Conservation (phyloP, 306 rosid genomes). For the Quercus rubra region DNA sequence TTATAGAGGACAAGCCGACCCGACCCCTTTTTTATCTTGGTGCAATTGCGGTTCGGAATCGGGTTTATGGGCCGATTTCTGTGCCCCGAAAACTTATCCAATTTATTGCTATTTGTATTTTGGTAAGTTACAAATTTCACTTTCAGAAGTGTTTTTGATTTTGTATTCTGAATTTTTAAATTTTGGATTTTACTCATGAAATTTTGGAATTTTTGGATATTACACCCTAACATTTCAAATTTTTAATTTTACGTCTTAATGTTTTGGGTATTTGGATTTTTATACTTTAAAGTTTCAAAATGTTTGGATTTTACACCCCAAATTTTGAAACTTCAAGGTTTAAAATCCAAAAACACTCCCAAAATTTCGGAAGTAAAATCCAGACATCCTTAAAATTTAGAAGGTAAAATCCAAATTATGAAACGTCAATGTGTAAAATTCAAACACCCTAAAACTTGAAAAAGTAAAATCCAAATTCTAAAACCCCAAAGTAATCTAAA, state of each 20-base stretch:
- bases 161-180: rapidly evolving
- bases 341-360: too few relatives aligned
- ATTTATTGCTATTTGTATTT: too few relatives aligned
- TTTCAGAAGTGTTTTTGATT: too few relatives aligned
- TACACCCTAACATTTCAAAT: rapidly evolving
- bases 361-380: rapidly evolving
- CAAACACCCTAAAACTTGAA: too few relatives aligned
- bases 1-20: constrained; percentile 24
- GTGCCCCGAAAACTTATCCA: neutral
- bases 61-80: neutral
- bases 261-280: too few relatives aligned
- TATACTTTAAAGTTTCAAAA: rapidly evolving
- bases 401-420: too few relatives aligned
- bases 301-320: rapidly evolving
- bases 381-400: too few relatives aligned
- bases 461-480: too few relatives aligned
- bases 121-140: too few relatives aligned
- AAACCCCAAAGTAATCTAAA: rapidly evolving
- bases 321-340: rapidly evolving
- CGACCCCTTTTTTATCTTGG: neutral
- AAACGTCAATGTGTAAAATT: too few relatives aligned
- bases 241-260: too few relatives aligned
- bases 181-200: rapidly evolving
- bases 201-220: rapidly evolving
- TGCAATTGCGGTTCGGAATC: too few relatives aligned